Base-by-base conservation (phyloP, 1,284 basidiomycete genomes). In the Puccinia coronata region DNA sequence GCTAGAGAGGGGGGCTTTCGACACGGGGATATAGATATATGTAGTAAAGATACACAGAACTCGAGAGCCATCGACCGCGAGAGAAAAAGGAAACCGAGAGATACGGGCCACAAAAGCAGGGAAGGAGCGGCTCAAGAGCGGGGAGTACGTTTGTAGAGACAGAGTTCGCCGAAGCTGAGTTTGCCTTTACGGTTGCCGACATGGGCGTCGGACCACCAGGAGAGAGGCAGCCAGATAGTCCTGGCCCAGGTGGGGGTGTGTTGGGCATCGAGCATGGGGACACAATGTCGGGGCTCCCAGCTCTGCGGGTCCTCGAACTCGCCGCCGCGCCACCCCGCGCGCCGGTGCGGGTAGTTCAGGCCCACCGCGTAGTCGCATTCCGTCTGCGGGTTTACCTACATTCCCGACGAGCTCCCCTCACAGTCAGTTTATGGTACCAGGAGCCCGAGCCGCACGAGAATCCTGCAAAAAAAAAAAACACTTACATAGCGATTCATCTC, bases 301-400 rank as follows among this genome's bases (percentile, higher is more conserved):
- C 28, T 8, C 14, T 55, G 14, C 18, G 23, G 11, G 31, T 72
- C 43, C 20, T 74, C 47, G 9, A 63, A 43, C 36, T 41, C 34
- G 14, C 34, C 43, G 2, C 59, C 61, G 25, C 61, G 41, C 53
- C 61, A 78, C 16, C 59, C 61, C 6, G 55, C 14, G 90, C 75
- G 90, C 83, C 92, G 90, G 2, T 88, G 86, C 0, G 94, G 93
- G 85, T 93, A 92, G 86, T 93, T 92, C 53, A 94, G 89, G 85
- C 96, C 93, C 82, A 98, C 89, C 80, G 98, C 88, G 87, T 96
- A 96, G 85, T 93, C 92, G 86, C 95, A 98, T 76, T 63, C 41
- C 59, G 89, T 87, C 36, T 90, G 87, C 25, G 91, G 87, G 57
- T 92, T 88, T 65, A 93, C 91, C 94, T n/a, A 11, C 2, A 2